Base-by-base conservation (phyloP, 2,329 filamentous ascomycete species). In the Phyllosticta ampelicida region DNA sequence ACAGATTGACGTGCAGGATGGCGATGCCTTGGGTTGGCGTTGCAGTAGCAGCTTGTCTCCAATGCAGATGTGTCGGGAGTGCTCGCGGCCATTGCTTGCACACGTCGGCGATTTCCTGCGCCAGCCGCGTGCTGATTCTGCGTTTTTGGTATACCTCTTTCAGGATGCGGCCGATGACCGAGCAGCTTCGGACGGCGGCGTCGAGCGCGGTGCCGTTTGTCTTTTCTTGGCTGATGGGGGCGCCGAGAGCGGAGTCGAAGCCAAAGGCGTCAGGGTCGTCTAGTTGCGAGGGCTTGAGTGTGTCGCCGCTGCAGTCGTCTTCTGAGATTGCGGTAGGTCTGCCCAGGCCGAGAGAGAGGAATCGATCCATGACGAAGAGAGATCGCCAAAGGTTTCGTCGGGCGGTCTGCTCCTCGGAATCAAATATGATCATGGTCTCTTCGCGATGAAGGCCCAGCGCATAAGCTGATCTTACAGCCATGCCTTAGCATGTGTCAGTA, bases 361-460 rank as follows among this genome's bases (percentile, higher is more conserved):
- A 82, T 16, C 81, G 77, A 64, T 87, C 85, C 8, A 87, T 74
- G 13, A 87, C 74, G 60, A 85, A 86, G 0, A 87, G 69, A 10
- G 81, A 84, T 58, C 80, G 78, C 84, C 83, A 87, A 2, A 86
- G 68, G 53, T 82, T 85, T 26, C 78, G 77, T 30, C 83, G 75
- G 9, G 78, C 67, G 9, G 65, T 68, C 61, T 78, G 73, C 54
- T 82, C 74, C 10, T 75, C 70, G 0, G 65, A 64, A 8, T 68
- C 69, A 64, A 83, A 84, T 16, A 83, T 75, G 11, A 74, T 69
- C 70, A 81, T 77, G 2, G 79, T 80, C 62, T 86, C 81, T 63
- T 81, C 78, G 63, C 80, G 75, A 62, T 87, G 84, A 3, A 87
- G 70, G 1, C 84, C 84, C 1, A 86, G 70, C 0, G 82, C 78